Evolutionary conservation across 306 rosid genomes (phyloP), one percentile per base, ranked within the genome.

Genomic region (Castanea mollissima): DNA sequence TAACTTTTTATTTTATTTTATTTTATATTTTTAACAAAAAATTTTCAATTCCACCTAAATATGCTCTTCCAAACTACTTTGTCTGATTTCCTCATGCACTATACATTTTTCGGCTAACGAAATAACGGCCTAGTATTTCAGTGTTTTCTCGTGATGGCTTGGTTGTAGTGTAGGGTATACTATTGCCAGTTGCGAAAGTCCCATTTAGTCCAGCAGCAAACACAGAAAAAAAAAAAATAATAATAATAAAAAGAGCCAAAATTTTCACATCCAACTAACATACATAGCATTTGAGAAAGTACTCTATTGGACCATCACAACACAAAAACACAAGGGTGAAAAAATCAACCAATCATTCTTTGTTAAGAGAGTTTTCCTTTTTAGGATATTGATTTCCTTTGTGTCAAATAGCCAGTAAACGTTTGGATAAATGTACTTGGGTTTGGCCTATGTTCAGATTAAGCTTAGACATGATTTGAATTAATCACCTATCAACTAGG

Each of bases 91-190:
- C 10, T 44, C 41, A 49, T 21, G 75, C 49, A 58, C 65, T 18
- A 13, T 13, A 56, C 54, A 55, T 34, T 4, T 21, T 12, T 54
- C 23, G 46, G 76, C 69, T 27, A 44, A 25, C 10, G n/a, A 19
- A 34, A 15, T 56, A 69, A 32, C 38, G 74, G 63, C 79, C 21
- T 80, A 46, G 16, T 46, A 46, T 46, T 46, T 46, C 15, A 46
- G 54, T 46, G 44, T 38, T 73, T 80, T 83, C 75, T 72, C 78
- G 83, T 80, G 89, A 79, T 58, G n/a, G 52, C 23, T 54, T 29
- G 14, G 60, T 20, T 68, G 58, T 46, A 46, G 23, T 55, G 49
- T 13, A 16, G 55, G 75, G 12, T 1, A 10, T 15, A 13, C 19
- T 5, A 1, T 14, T 46, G 54, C 4, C 6, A 2, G 21, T 14